A percentile compares a stretch with the other conserved stretches of the same genome.
Evolutionary conservation across 441 rosid species (phyloP).

Genomic region (Flueggea neowawraea): DNA sequence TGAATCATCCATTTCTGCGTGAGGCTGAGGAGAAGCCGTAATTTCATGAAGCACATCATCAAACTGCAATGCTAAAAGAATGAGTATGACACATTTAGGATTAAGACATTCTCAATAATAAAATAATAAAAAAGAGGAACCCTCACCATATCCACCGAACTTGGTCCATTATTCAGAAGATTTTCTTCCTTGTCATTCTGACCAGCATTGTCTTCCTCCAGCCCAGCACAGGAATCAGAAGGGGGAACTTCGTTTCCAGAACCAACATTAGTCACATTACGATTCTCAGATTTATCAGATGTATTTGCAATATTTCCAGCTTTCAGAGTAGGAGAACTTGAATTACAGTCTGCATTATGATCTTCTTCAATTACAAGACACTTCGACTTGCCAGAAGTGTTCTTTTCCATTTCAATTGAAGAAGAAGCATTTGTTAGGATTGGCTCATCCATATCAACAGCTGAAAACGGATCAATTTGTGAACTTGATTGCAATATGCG

Average conservation of each 20-base stretch:
- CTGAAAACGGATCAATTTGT: conserved; percentile 36
- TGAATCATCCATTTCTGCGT: conserved; percentile 17
- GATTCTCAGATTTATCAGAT: conserved; percentile 20
- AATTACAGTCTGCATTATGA: conserved; percentile 20
- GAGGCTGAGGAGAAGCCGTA: conserved; percentile 22
- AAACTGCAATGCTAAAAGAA: conserved; percentile 11
- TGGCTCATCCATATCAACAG: conserved; percentile 25
- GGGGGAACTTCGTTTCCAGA: conserved; percentile 16
- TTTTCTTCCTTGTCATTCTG: conserved; percentile 13
- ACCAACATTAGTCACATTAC: conserved; percentile 12
- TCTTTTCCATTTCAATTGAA: conserved; percentile 22
- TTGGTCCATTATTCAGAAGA: conserved; percentile 10
- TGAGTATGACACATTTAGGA: conserved; percentile 6
- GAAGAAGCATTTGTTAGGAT: conserved; percentile 20
- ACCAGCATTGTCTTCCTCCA: conserved; percentile 10
- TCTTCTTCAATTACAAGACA: conserved; percentile 26
- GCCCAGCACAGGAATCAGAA: conserved; percentile 13
- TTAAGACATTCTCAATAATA: background rate
- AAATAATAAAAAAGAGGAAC: background rate
- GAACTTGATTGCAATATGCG: conserved; percentile 32
- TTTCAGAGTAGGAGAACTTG: conserved; percentile 16
- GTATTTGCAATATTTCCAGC: conserved; percentile 19
- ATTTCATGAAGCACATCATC: conserved; percentile 21
- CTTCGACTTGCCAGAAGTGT: conserved; percentile 18
- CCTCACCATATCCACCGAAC: conserved; percentile 25